Conservation (phyloP, 2,329 filamentous ascomycete genomes). For the Clonostachys rhizophaga region DNA sequence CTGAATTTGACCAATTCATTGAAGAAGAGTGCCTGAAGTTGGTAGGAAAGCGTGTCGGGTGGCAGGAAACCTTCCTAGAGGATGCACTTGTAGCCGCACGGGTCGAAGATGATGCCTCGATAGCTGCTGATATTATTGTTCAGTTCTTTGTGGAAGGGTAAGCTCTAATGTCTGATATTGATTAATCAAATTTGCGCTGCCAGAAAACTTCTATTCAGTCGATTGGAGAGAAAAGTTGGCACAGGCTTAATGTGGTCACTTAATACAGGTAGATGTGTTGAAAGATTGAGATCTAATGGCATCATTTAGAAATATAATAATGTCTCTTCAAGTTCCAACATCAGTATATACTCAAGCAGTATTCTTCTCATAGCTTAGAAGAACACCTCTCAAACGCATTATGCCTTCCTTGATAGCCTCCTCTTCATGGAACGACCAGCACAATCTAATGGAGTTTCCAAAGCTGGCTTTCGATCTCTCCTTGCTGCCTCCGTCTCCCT, state of each 20-base stretch:
- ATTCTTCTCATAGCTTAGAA: conserved; percentile 2
- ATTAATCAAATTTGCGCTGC: too few species aligned
- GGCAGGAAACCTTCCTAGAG: conserved; percentile 3
- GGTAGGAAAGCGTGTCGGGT: conserved; percentile 14
- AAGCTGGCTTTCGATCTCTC: conserved; percentile 27
- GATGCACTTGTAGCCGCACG: conserved; percentile 4
- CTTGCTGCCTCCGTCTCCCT: conserved; percentile 19
- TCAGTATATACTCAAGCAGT: neutral
- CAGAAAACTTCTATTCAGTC: neutral
- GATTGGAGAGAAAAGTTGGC: too few species aligned
- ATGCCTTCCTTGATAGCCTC: conserved; percentile 49
- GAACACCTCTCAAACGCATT: conserved; percentile 31
- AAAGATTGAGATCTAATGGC: too few species aligned
- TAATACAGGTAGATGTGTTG: too few species aligned
- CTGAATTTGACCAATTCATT: conserved; percentile 33
- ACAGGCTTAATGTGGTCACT: too few species aligned
- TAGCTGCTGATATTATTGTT: conserved; percentile 9
- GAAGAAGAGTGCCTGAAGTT: conserved; percentile 26
- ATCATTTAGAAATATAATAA: too few species aligned
- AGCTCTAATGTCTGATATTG: too few species aligned
- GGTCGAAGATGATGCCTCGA: conserved; percentile 7
- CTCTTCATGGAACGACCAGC: conserved; percentile 54
- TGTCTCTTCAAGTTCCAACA: neutral
- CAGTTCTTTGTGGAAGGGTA: conserved; percentile 6
- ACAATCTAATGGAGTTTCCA: conserved; percentile 43